A percentile compares a stretch with the other conserved stretches of the same genome.
These are phyloP conservation scores for Tremella fuciformis DNA, from an alignment of 768 basidiomycete species.

Conservation along the genomic window DNA sequence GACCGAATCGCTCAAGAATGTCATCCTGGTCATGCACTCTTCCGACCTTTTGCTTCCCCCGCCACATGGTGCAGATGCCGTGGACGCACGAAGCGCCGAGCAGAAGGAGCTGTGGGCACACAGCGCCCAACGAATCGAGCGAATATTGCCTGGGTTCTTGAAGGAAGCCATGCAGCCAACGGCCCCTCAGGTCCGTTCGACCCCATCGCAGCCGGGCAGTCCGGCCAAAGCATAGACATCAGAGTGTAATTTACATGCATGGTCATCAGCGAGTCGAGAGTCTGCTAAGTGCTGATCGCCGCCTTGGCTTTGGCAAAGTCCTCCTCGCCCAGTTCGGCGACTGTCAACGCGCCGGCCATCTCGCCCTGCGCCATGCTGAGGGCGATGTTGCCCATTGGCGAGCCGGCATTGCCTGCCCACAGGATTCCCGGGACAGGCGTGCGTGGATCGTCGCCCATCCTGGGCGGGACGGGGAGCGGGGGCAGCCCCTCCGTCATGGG, in stretches of 20 bases:
- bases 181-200: neutral
- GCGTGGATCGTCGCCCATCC: slow-evolving; percentile 34
- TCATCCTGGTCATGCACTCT: slow-evolving; percentile 92
- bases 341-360: slow-evolving; percentile 21
- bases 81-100: slow-evolving; percentile 28
- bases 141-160: slow-evolving; percentile 88
- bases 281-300: no score
- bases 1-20: slow-evolving; percentile 93
- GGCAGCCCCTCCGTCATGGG: slow-evolving; percentile 5
- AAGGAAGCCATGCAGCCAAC: slow-evolving; percentile 33
- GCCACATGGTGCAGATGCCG: neutral
- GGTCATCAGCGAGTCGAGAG: no score
- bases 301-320: slow-evolving; percentile 9
- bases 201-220: no score
- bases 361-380: slow-evolving; percentile 28
- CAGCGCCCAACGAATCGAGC: slow-evolving; percentile 80
- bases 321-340: slow-evolving; percentile 24
- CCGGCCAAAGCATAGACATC: no score
- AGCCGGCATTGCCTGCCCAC: slow-evolving; percentile 35
- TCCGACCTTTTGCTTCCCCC: slow-evolving; percentile 70
- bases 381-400: slow-evolving; percentile 25
- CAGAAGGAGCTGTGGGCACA: slow-evolving; percentile 67
- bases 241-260: no score
- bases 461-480: slow-evolving; percentile 8
- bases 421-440: slow-evolving; percentile 25